Percentiles rank a stretch among this genome's conserved stretches.
phyloP scores from a whole-genome alignment of 2,329 filamentous ascomycete species.

The Cordyceps cateniannulata region DNA sequence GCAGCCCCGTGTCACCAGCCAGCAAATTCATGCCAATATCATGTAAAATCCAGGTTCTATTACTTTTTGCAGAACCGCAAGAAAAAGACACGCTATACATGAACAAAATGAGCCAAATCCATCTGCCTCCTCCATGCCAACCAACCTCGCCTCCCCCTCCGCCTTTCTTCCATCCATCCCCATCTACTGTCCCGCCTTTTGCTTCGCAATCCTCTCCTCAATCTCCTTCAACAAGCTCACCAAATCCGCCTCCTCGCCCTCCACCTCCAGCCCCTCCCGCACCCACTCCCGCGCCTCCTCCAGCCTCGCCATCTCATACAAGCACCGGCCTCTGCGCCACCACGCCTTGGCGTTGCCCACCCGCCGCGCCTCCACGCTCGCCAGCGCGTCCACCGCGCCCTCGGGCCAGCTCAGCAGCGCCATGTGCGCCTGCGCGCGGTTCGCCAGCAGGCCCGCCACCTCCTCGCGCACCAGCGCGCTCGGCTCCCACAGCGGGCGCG shows the following conservation, averaged over 20 bases:
- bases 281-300: slow-evolving; percentile 80
- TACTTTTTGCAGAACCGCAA: no score
- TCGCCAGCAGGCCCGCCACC: slow-evolving; percentile 69
- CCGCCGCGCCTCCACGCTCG: slow-evolving; percentile 79
- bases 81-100: no score
- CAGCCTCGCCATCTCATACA: slow-evolving; percentile 83
- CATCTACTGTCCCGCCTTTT: neutral
- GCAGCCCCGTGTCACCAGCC: no score
- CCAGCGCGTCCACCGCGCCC: slow-evolving; percentile 79
- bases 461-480: slow-evolving; percentile 79
- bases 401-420: slow-evolving; percentile 74
- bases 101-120: no score
- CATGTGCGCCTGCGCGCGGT: slow-evolving; percentile 88
- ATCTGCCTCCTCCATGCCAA: no score
- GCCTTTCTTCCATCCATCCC: neutral
- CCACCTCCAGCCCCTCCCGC: slow-evolving; percentile 70
- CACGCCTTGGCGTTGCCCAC: slow-evolving; percentile 89
- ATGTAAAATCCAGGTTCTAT: no score
- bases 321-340: slow-evolving; percentile 80
- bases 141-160: no score
- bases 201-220: slow-evolving; percentile 38
- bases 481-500: slow-evolving; percentile 82
- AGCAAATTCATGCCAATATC: no score
- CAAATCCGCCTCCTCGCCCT: slow-evolving; percentile 63
- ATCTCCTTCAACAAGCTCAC: slow-evolving; percentile 58